These are phyloP conservation scores for Xylaria multiplex DNA, from an alignment of 2,329 filamentous ascomycete species.

Conservation along the genomic window DNA sequence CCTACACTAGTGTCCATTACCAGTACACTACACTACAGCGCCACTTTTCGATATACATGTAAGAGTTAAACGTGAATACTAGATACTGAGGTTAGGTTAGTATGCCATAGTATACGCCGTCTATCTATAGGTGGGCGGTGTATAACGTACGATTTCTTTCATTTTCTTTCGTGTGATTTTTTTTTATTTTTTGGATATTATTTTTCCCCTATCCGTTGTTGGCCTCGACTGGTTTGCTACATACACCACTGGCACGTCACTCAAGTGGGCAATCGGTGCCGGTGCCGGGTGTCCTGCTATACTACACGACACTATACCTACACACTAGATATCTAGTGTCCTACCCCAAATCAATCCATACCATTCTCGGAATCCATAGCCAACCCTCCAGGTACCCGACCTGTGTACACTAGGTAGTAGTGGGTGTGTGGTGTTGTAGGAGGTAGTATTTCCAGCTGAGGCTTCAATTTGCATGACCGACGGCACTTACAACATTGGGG, in stretches of 20 bases:
- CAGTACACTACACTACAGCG: constrained; percentile 1
- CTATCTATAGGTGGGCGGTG: no score
- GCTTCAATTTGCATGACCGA: constrained; percentile 18
- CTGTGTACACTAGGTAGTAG: no score
- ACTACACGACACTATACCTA: no score
- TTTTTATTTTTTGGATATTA: no score
- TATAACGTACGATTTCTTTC: no score
- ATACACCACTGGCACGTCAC: constrained; percentile 1
- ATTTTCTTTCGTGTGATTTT: no score
- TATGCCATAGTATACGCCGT: no score
- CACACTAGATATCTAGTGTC: background rate
- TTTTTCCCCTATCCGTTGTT: background rate
- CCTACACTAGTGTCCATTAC: no score
- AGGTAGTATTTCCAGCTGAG: constrained; percentile 5
- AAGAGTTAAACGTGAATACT: no score
- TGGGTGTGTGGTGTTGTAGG: no score
- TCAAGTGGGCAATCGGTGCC: constrained; percentile 16
- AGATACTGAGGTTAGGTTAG: no score
- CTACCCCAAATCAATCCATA: constrained; percentile 11
- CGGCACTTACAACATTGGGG: constrained; percentile 22
- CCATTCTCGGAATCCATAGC: constrained; percentile 15
- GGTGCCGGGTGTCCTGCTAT: constrained; percentile 7
- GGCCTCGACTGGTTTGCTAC: background rate
- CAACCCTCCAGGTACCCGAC: background rate
- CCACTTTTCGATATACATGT: constrained; percentile 1